Conservation (phyloP, 495 filamentous ascomycete genomes). For the Penicillium parvum region DNA sequence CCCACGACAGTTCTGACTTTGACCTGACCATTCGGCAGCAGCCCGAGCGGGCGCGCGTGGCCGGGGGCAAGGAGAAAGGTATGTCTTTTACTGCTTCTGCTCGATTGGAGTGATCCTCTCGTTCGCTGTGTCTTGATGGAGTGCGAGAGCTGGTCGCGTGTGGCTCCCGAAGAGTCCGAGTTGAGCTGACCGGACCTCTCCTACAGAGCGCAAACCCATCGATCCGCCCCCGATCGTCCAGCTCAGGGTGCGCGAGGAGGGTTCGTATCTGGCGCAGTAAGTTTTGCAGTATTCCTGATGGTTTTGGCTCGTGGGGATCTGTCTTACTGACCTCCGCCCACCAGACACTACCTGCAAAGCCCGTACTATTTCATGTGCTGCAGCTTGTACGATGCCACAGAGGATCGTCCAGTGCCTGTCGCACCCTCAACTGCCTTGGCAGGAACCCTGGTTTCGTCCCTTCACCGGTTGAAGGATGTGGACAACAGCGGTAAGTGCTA, state of each 20-base stretch:
- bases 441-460: constrained; percentile 83
- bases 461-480: constrained; percentile 88
- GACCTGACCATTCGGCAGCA: constrained; percentile 63
- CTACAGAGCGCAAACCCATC: constrained; percentile 82
- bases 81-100: constrained; percentile 6
- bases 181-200: background rate
- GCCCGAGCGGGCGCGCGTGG: constrained; percentile 61
- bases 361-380: constrained; percentile 83
- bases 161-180: too few relatives aligned
- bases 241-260: constrained; percentile 62
- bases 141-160: too few relatives aligned
- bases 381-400: constrained; percentile 61
- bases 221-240: constrained; percentile 94
- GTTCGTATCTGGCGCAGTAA: constrained; percentile 68
- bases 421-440: constrained; percentile 57
- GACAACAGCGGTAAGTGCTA: constrained; percentile 65
- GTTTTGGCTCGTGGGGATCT: background rate
- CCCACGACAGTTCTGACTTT: constrained; percentile 50
- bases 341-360: constrained; percentile 65
- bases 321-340: background rate
- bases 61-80: constrained; percentile 71
- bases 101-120: too few relatives aligned
- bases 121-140: too few relatives aligned
- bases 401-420: constrained; percentile 51
- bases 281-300: constrained; percentile 15